Percentiles rank a stretch among this genome's conserved stretches.
Conservation (phyloP, 768 basidiomycete species). For the Naematelia encephala region DNA sequence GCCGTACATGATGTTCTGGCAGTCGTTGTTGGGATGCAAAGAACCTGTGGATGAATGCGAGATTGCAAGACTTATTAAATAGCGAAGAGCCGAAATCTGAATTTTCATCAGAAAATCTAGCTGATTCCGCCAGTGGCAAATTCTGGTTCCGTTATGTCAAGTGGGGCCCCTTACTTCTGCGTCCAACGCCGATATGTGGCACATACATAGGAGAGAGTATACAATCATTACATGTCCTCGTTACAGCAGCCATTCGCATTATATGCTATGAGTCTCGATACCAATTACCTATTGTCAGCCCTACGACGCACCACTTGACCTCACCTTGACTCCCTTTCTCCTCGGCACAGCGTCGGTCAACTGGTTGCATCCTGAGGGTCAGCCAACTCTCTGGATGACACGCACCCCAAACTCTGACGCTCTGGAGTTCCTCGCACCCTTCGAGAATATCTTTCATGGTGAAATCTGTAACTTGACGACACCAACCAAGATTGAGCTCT, state of each 20-base stretch:
- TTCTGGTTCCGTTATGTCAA: background rate
- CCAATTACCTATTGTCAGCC: slow-evolving; percentile 30
- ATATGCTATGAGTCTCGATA: slow-evolving; percentile 45
- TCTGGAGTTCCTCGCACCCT: slow-evolving; percentile 52
- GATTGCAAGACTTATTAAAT: background rate
- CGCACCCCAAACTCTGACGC: slow-evolving; percentile 57
- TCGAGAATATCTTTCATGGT: slow-evolving; percentile 67
- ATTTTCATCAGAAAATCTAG: background rate
- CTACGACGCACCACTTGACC: background rate
- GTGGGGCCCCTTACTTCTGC: background rate
- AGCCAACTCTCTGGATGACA: slow-evolving; percentile 2
- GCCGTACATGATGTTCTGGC: slow-evolving; percentile 19
- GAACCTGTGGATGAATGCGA: background rate
- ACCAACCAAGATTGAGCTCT: slow-evolving; percentile 78
- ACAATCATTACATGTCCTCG: background rate
- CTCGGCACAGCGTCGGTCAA: slow-evolving; percentile 48
- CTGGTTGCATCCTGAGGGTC: slow-evolving; percentile 45
- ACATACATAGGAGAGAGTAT: background rate
- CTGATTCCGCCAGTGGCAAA: background rate
- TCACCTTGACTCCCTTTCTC: slow-evolving; percentile 44
- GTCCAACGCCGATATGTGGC: background rate
- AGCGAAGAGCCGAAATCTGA: background rate
- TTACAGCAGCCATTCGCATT: background rate
- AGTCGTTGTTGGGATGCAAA: background rate
- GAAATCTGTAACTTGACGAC: slow-evolving; percentile 77